These are phyloP conservation scores for Alternaria sp. DNA, from an alignment of 2,329 filamentous ascomycete species.

Conservation along the genomic window DNA sequence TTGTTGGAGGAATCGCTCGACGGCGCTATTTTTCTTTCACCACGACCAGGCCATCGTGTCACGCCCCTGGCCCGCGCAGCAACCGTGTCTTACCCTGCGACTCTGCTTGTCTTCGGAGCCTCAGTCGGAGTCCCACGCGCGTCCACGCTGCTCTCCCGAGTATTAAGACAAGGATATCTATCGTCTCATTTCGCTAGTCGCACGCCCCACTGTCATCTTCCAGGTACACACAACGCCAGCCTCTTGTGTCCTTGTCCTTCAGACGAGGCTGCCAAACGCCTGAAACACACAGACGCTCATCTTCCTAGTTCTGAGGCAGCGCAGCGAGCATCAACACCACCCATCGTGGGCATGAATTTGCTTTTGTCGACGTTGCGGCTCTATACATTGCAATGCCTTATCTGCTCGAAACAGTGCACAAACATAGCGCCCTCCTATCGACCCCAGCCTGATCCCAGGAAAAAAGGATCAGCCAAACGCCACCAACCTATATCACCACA, in stretches of 20 bases:
- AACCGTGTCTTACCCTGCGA: slow-evolving; percentile 1
- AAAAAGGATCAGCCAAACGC: slow-evolving; percentile 4
- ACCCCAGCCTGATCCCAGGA: background rate
- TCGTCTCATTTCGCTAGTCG: slow-evolving; percentile 18
- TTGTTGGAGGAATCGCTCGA: background rate
- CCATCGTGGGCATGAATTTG: background rate
- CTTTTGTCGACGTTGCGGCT: background rate
- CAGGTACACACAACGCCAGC: slow-evolving; percentile 1
- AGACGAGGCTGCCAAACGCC: background rate
- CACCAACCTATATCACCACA: slow-evolving; percentile 7
- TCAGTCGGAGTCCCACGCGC: background rate
- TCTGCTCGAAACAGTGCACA: slow-evolving; percentile 6
- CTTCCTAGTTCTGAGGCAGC: slow-evolving; percentile 12
- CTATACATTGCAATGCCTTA: slow-evolving; percentile 5
- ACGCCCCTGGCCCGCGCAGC: slow-evolving; percentile 5
- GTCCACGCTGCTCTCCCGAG: slow-evolving; percentile 3
- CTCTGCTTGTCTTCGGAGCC: slow-evolving; percentile 5
- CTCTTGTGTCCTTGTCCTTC: background rate
- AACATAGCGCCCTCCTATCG: slow-evolving; percentile 3
- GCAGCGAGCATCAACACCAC: background rate
- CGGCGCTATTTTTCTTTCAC: background rate
- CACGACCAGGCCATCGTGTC: background rate
- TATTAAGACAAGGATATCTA: slow-evolving; percentile 4
- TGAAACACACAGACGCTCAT: slow-evolving; percentile 18
- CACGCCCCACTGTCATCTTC: slow-evolving; percentile 7